Evolutionary conservation across 1,284 basidiomycete species (phyloP).

Genomic region (Fereydounia khargensis): DNA sequence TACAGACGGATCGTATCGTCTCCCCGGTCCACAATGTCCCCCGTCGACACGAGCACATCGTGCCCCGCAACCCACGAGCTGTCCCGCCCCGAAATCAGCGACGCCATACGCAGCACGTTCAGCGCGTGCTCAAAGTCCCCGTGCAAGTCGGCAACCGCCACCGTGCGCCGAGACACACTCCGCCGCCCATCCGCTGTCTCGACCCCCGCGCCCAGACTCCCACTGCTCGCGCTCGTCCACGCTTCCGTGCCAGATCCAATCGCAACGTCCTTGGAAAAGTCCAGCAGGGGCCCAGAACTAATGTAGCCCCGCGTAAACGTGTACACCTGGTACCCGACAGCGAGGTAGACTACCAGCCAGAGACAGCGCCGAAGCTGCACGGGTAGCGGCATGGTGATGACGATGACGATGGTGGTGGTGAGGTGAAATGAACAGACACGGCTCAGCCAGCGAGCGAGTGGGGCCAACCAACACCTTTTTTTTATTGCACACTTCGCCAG

Average conservation of each 20-base stretch:
- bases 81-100: constrained; percentile 13
- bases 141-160: constrained; percentile 52
- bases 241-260: background rate
- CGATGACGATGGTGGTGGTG: no score
- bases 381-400: constrained; percentile 3
- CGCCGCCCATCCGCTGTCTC: constrained; percentile 5
- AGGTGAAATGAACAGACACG: background rate
- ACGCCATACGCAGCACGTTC: constrained; percentile 45
- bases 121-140: constrained; percentile 49
- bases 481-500: no score
- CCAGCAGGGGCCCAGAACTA: constrained; percentile 4
- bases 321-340: no score
- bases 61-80: constrained; percentile 41
- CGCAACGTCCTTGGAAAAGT: no score
- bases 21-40: constrained; percentile 55
- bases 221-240: background rate
- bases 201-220: background rate
- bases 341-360: constrained; percentile 5
- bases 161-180: constrained; percentile 22
- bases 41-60: constrained; percentile 49
- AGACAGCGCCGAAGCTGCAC: constrained; percentile 11
- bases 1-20: constrained; percentile 55
- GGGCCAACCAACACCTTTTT: no score
- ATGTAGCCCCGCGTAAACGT: constrained; percentile 9
- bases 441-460: no score